Conservation (phyloP, 805 yeast genomes). For the Diddensiella santjacobensis region DNA sequence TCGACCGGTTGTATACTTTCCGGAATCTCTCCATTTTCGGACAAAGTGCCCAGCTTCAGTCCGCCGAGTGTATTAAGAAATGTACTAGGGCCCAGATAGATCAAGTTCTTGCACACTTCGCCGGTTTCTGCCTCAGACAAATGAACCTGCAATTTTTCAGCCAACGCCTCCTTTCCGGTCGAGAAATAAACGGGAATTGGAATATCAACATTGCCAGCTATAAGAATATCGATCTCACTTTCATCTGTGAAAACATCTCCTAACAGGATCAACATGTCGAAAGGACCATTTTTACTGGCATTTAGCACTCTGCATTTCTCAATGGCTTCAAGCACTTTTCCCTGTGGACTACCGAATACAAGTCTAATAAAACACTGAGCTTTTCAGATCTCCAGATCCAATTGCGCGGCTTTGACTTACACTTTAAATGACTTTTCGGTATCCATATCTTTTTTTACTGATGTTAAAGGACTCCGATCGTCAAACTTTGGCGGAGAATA, state of each 20-base stretch:
- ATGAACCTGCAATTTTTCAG: background rate
- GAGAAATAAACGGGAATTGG: constrained; percentile 12
- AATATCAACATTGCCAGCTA: constrained; percentile 3
- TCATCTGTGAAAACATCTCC: constrained; percentile 10
- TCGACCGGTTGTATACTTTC: no score
- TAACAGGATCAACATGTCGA: constrained; percentile 14
- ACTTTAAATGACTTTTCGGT: no score
- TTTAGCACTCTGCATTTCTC: constrained; percentile 15
- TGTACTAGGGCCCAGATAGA: constrained; percentile 1
- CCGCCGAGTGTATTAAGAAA: constrained; percentile 12
- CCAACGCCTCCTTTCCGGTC: background rate
- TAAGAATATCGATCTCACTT: constrained; percentile 18
- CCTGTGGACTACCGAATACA: constrained; percentile 18
- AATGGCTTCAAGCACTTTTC: constrained; percentile 3
- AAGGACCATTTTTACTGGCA: constrained; percentile 21
- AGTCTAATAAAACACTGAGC: constrained; percentile 29
- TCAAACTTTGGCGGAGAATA: no score
- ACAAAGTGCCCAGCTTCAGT: background rate
- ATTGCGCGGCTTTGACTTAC: no score
- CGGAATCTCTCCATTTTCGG: constrained; percentile 21
- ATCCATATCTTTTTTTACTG: no score
- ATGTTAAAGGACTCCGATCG: no score
- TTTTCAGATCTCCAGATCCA: no score
- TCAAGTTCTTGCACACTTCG: constrained; percentile 2
- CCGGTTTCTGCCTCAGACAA: background rate